Evolutionary conservation across 139 green algal species (phyloP).

Genomic region (Haematococcus lacustris): DNA sequence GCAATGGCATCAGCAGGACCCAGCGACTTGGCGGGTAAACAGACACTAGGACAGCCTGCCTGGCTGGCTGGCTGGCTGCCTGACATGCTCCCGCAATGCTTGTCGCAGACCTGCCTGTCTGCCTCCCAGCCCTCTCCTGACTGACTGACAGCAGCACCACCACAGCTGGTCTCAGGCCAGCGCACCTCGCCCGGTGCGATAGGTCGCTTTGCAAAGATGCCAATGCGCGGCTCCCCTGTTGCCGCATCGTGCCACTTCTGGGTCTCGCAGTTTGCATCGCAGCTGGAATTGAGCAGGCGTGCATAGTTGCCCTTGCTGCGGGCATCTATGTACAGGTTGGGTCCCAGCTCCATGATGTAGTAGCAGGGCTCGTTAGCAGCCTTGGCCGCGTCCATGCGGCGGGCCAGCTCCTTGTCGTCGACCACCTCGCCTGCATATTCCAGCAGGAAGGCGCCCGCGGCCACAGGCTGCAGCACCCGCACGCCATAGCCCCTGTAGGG

Average conservation of each 20-base stretch:
- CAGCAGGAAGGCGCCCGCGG: conserved; percentile 63
- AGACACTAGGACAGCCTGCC: too few species aligned
- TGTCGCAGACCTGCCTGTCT: too few species aligned
- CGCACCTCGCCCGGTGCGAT: conserved; percentile 53
- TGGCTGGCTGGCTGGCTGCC: too few species aligned
- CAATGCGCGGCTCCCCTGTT: conserved; percentile 46
- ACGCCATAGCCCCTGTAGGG: conserved; percentile 55
- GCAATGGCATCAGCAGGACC: too few species aligned
- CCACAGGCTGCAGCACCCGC: conserved; percentile 36
- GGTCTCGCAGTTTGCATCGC: conserved; percentile 81
- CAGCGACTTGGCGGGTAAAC: too few species aligned
- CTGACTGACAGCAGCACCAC: too few species aligned
- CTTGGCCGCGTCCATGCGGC: conserved; percentile 56
- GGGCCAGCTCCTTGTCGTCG: conserved; percentile 30
- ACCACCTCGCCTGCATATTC: conserved; percentile 79
- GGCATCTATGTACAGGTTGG: conserved; percentile 80
- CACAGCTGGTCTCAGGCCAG: too few species aligned
- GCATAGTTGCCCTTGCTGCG: conserved; percentile 65
- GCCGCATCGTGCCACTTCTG: conserved; percentile 72
- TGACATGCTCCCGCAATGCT: too few species aligned
- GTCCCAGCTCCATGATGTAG: conserved; percentile 85
- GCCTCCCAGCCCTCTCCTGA: too few species aligned
- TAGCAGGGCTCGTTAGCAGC: conserved; percentile 27
- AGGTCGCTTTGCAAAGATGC: conserved; percentile 67
- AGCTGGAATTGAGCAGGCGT: conserved; percentile 62